phyloP scores from a whole-genome alignment of 257 asterid genomes.

The Marsdenia floribunda region DNA sequence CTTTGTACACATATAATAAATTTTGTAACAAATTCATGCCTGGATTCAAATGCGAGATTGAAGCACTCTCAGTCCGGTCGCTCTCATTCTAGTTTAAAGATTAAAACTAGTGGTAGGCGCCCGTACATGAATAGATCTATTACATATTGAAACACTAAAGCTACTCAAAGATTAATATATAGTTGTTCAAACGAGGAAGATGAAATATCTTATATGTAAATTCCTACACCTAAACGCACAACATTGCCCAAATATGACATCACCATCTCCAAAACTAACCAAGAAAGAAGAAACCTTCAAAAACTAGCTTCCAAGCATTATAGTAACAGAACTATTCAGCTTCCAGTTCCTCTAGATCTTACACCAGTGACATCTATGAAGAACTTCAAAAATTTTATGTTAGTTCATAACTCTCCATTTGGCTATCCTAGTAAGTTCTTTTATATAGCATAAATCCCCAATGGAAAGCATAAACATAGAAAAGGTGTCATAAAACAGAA shows the following conservation, averaged over 20 bases:
- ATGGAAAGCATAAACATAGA: not conserved
- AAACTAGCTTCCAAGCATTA: not conserved
- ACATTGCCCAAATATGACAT: not conserved
- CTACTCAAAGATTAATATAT: no score
- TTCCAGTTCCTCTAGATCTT: not conserved
- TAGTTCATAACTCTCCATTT: not conserved
- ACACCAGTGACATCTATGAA: not conserved
- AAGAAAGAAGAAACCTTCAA: not conserved
- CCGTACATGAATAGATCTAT: no score
- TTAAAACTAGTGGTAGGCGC: no score
- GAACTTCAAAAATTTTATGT: not conserved
- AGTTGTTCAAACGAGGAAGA: no score
- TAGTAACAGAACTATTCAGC: not conserved
- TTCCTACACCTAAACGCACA: not conserved
- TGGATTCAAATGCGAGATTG: slow-evolving; percentile 88
- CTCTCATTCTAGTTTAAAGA: slow-evolving; percentile 67
- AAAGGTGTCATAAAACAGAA: not conserved
- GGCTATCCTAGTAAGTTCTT: not conserved
- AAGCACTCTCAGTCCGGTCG: slow-evolving; percentile 70
- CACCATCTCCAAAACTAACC: not conserved
- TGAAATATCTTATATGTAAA: no score
- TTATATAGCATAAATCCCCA: not conserved
- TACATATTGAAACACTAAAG: no score
- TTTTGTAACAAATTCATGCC: no score
- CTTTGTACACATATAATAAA: no score